phyloP scores from a whole-genome alignment of 192 early-diverging fungal genomes.

The Backusella sp. region DNA sequence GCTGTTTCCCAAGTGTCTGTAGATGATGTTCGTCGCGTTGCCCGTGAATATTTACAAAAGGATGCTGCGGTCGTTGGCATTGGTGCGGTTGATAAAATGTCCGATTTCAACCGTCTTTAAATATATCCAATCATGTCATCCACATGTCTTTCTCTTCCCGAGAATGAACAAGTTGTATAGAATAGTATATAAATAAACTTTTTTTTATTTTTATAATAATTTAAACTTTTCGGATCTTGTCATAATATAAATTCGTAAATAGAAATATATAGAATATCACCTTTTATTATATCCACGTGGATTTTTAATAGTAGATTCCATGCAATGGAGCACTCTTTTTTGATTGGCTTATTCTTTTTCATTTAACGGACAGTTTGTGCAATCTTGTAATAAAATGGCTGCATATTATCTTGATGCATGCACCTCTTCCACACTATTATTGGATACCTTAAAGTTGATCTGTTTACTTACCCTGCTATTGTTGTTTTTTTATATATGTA shows the following conservation, averaged over 20 bases:
- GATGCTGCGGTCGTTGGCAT: conserved; percentile 74
- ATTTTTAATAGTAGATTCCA: neutral
- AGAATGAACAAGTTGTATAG: neutral
- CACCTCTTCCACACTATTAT: neutral
- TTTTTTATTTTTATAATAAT: neutral
- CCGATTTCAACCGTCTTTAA: conserved; percentile 74
- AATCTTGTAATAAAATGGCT: neutral
- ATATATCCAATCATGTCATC: neutral
- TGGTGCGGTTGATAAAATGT: conserved; percentile 86
- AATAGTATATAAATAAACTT: conserved; percentile 3
- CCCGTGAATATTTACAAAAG: conserved; percentile 87
- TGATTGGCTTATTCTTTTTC: neutral
- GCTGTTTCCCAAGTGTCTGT: conserved; percentile 83
- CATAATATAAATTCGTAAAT: neutral
- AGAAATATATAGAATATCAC: neutral
- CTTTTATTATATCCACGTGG: conserved; percentile 1
- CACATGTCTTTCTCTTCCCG: neutral
- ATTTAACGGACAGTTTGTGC: neutral
- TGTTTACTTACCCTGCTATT: neutral
- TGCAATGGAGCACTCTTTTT: neutral
- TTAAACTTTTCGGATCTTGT: neutral
- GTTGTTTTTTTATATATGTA: neutral
- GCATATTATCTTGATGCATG: conserved; percentile 2
- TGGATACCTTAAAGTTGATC: neutral
- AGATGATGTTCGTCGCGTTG: conserved; percentile 84